These are phyloP conservation scores for Seminavis robusta DNA, from an alignment of 108 stramenopile genomes.

Conservation along the genomic window DNA sequence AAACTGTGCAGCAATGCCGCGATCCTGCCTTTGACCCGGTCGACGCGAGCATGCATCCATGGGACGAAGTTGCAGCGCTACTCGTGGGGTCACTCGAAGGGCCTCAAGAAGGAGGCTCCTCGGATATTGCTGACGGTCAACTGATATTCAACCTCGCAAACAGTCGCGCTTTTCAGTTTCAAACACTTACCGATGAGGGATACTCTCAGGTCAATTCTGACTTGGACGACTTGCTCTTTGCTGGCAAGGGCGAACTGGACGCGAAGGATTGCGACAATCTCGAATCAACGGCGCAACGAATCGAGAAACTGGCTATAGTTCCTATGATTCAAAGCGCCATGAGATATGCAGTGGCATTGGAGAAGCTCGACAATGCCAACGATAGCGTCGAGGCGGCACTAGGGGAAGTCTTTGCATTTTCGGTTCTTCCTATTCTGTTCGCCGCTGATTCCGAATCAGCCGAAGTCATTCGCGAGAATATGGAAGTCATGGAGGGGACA, in stretches of 20 bases:
- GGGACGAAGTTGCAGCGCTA: conserved; percentile 78
- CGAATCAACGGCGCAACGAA: conserved; percentile 43
- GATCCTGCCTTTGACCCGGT: conserved; percentile 24
- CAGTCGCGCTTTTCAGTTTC: conserved; percentile 71
- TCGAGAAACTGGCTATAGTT: conserved; percentile 47
- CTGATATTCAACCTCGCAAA: conserved; percentile 67
- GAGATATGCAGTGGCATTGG: conserved; percentile 59
- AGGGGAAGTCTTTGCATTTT: conserved; percentile 60
- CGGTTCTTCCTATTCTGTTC: conserved; percentile 65
- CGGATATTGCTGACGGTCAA: conserved; percentile 65
- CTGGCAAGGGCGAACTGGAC: conserved; percentile 62
- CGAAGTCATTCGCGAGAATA: conserved; percentile 36
- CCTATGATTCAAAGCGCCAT: conserved; percentile 72
- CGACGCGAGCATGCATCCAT: conserved; percentile 39
- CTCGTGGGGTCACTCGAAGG: conserved; percentile 84
- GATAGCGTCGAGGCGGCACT: conserved; percentile 36
- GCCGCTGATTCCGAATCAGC: conserved; percentile 1
- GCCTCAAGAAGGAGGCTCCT: conserved; percentile 45
- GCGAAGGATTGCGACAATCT: conserved; percentile 52
- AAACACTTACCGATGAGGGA: conserved; percentile 43
- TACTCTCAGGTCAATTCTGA: conserved; percentile 56
- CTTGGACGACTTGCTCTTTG: conserved; percentile 60
- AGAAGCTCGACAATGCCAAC: conserved; percentile 29
- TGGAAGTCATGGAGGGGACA: conserved; percentile 20
- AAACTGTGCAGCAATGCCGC: conserved; percentile 46